phyloP scores from a whole-genome alignment of 179 eudicot genomes.

The Actinidia polygama region DNA sequence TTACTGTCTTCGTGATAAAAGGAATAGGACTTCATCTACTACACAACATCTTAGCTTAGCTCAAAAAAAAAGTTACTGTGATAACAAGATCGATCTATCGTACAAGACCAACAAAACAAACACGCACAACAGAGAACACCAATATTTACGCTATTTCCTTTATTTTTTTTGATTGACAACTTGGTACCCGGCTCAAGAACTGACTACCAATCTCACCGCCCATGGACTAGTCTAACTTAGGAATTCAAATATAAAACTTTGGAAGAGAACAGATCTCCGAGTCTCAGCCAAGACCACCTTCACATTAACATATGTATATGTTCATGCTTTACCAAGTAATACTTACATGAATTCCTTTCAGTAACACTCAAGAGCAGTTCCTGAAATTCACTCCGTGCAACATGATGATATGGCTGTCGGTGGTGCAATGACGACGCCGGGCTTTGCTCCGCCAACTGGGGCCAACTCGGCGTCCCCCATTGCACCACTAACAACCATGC shows the following conservation, averaged over 20 bases:
- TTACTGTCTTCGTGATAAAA: not conserved
- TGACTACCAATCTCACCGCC: no score
- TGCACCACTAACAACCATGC: constrained; percentile 41
- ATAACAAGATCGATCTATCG: no score
- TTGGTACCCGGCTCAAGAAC: no score
- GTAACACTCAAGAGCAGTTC: not conserved
- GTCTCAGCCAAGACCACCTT: no score
- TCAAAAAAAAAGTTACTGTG: no score
- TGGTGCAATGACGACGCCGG: constrained; percentile 55
- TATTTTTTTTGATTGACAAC: no score
- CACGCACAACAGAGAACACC: no score
- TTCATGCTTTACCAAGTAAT: not conserved
- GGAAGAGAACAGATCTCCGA: no score
- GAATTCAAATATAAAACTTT: no score
- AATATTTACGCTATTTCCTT: no score
- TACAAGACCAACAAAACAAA: no score
- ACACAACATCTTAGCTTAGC: not conserved
- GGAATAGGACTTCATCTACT: not conserved
- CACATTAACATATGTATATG: not conserved
- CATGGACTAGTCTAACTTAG: no score
- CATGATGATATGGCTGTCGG: constrained; percentile 22
- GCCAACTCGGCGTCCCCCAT: constrained; percentile 40
- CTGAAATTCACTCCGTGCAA: not conserved
- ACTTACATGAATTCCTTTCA: not conserved
- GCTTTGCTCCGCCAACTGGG: not conserved